Base-by-base conservation (phyloP, 202 grass and related monocot genomes). In the Hordeum pubiflorum region DNA sequence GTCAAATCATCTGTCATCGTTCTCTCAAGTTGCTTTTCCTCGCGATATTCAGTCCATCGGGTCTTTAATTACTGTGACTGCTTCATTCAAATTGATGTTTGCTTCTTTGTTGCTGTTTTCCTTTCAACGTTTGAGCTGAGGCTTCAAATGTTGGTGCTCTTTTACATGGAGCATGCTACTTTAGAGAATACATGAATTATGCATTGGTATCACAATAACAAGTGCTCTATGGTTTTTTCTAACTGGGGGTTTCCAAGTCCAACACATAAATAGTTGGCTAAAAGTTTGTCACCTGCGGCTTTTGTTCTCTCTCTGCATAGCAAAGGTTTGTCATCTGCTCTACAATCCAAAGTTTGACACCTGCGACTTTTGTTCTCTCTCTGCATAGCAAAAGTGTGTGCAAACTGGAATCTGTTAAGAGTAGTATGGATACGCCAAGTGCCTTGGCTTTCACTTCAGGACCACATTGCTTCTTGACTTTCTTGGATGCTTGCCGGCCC, bases 11-110 rank as follows among this genome's bases (percentile, higher is more conserved):
- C 21, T 74, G 1, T 33, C 46, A 58, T 67, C 58, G 10, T 65
- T 15, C 27, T 48, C 27, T 78, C 37, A 86, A 76, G 33, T 58
- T 65, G 2, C 8, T 79, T 72, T 77, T 77, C 43, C 31, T 79
- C 62, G 21, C 2, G 43, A 27, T 41, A 1, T 58, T 48, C 20
- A 37, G 57, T 77, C 13, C 10, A 71, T 7, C 18, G 20, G 18
- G 48, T 18, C 1, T 64, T 4, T 4, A 70, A 9, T 63, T 66
- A 13, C 23, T 58, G 22, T 63, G 56, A 7, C 36, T 75, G 10
- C 6, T 75, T 80, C 69, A 0, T 54, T 24, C 56, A n/a, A 36
- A 5, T 55, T 74, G 5, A 24, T 18, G 32, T 80, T 67, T 60
- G 31, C 29, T 83, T 24, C 37, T 56, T 61, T 68, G 7, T 63